A percentile compares a stretch with the other conserved stretches of the same genome.
These are phyloP conservation scores for Ramularia endophylla DNA, from an alignment of 2,329 filamentous ascomycete species.

Conservation along the genomic window DNA sequence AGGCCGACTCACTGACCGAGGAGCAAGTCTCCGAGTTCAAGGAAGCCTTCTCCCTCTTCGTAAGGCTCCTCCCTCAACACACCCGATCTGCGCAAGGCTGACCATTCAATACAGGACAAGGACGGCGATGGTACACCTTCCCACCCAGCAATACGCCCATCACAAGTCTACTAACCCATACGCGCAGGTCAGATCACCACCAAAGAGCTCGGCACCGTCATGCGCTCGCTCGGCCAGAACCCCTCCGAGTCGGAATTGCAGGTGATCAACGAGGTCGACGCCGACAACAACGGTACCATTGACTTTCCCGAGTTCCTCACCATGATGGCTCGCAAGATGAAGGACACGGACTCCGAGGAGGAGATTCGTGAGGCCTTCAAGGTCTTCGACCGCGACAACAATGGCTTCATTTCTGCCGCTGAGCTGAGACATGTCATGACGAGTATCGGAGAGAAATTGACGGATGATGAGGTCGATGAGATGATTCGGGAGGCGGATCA, in stretches of 20 bases:
- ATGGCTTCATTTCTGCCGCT: slow-evolving; percentile 58
- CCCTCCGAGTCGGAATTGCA: slow-evolving; percentile 57
- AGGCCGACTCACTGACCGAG: slow-evolving; percentile 98
- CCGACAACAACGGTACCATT: slow-evolving; percentile 60
- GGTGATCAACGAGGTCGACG: slow-evolving; percentile 62
- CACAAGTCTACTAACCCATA: slow-evolving; percentile 4
- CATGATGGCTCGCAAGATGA: slow-evolving; percentile 60
- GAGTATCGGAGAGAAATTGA: slow-evolving; percentile 58
- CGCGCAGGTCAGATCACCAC: slow-evolving; percentile 56
- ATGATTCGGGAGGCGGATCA: slow-evolving; percentile 62
- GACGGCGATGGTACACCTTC: slow-evolving; percentile 49
- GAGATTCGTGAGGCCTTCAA: slow-evolving; percentile 61
- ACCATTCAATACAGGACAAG: slow-evolving; percentile 44
- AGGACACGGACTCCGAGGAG: slow-evolving; percentile 56
- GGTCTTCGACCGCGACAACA: slow-evolving; percentile 61
- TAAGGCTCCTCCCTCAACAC: slow-evolving; percentile 52
- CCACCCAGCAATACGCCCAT: not conserved
- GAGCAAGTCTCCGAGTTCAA: slow-evolving; percentile 99
- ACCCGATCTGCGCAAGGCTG: slow-evolving; percentile 14
- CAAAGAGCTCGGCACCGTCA: slow-evolving; percentile 57
- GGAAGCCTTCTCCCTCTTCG: slow-evolving; percentile 99
- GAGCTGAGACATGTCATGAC: slow-evolving; percentile 60
- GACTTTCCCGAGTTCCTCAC: slow-evolving; percentile 62
- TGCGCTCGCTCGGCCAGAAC: slow-evolving; percentile 59
- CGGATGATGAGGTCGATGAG: slow-evolving; percentile 59